These are phyloP conservation scores for Exophiala bonariae DNA, from an alignment of 2,329 filamentous ascomycete species.

Conservation along the genomic window DNA sequence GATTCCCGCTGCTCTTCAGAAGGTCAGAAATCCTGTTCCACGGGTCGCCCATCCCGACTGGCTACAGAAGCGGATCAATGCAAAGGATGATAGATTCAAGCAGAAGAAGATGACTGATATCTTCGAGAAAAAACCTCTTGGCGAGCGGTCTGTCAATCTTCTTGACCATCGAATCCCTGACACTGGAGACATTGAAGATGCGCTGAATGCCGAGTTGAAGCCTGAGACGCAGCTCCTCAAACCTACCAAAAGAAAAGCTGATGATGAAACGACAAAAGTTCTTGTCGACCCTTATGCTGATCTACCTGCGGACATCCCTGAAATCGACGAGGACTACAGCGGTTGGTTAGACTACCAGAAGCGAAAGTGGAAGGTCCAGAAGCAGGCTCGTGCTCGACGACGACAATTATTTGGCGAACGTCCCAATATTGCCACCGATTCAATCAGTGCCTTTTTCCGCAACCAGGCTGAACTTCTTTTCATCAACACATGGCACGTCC, in stretches of 20 bases:
- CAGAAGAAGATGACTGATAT: conserved; percentile 98
- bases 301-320: conserved; percentile 80
- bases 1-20: conserved; percentile 94
- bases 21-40: conserved; percentile 90
- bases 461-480: conserved; percentile 90
- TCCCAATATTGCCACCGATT: conserved; percentile 59
- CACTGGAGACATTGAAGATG: conserved; percentile 76
- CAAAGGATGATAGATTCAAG: conserved; percentile 96
- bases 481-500: conserved; percentile 89
- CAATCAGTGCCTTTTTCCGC: conserved; percentile 73
- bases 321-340: conserved; percentile 79
- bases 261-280: conserved; percentile 57
- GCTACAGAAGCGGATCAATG: conserved; percentile 89
- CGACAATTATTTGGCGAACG: conserved; percentile 92
- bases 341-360: conserved; percentile 94
- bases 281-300: conserved; percentile 71
- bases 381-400: conserved; percentile 78
- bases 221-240: conserved; percentile 62
- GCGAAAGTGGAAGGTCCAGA: conserved; percentile 98
- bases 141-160: conserved; percentile 52
- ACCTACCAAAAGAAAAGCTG: conserved; percentile 71
- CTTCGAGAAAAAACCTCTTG: conserved; percentile 62
- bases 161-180: conserved; percentile 56
- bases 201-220: conserved; percentile 67
- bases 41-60: conserved; percentile 93